Conservation (phyloP, 2,329 filamentous ascomycete genomes). For the Diaporthe citri region DNA sequence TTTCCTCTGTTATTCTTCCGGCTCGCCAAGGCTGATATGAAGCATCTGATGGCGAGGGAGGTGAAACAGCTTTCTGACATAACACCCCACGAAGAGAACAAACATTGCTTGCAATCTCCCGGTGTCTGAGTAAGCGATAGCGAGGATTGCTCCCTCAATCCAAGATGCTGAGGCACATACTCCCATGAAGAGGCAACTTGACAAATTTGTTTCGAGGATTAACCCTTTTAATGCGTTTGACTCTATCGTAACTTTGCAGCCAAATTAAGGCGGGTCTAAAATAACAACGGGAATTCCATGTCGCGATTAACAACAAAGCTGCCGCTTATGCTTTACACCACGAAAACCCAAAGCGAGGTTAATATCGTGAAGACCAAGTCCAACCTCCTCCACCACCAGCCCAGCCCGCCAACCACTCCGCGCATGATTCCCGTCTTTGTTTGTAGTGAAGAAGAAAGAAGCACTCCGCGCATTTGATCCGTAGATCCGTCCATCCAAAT, state of each 20-base stretch:
- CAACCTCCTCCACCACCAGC: neutral
- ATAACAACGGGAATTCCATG: conserved; percentile 10
- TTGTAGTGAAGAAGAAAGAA: neutral
- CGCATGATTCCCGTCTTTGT: conserved; percentile 23
- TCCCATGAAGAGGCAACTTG: neutral
- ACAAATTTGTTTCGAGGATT: neutral
- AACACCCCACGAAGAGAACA: neutral
- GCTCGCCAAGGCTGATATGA: conserved; percentile 15
- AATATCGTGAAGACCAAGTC: conserved; percentile 9
- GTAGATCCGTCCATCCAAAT: neutral
- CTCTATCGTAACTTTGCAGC: conserved; percentile 24
- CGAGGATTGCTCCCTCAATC: neutral
- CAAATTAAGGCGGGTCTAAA: conserved; percentile 30
- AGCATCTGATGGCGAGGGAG: conserved; percentile 3
- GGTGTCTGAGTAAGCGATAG: neutral
- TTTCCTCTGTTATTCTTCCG: neutral
- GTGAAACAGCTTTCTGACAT: conserved; percentile 23
- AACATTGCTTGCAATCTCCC: neutral
- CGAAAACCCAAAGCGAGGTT: neutral
- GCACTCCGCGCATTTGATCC: neutral
- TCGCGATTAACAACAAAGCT: conserved; percentile 29
- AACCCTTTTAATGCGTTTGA: conserved; percentile 16
- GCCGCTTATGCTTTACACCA: conserved; percentile 29
- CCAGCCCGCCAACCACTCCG: conserved; percentile 14
- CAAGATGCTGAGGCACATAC: neutral